Evolutionary conservation across 257 asterid species (phyloP).

Genomic region (Solanum etuberosum): DNA sequence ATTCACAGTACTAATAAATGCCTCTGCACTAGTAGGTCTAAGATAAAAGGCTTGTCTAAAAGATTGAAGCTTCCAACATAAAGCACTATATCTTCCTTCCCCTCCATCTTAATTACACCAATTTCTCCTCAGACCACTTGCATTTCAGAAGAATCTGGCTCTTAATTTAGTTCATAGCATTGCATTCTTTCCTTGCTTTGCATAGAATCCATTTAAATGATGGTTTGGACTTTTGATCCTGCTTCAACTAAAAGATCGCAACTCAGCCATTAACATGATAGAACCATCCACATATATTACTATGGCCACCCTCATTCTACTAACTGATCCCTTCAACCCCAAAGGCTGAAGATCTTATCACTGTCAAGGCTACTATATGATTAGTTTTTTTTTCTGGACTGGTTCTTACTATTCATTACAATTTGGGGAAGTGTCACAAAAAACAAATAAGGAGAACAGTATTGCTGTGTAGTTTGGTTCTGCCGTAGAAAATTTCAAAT

Average conservation of each 20-base stretch:
- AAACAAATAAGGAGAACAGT: neutral
- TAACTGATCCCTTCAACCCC: neutral
- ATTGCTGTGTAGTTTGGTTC: neutral
- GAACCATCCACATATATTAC: neutral
- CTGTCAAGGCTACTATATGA: neutral
- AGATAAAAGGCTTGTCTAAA: neutral
- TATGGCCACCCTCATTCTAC: neutral
- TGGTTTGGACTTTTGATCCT: neutral
- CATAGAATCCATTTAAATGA: neutral
- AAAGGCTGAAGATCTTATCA: neutral
- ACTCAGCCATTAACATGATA: neutral
- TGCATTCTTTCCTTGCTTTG: neutral
- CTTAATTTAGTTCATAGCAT: neutral
- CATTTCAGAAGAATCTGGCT: neutral
- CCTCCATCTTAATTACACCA: neutral
- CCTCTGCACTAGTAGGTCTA: neutral
- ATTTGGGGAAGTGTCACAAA: neutral
- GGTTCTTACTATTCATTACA: neutral
- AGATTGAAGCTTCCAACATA: neutral
- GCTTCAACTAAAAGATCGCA: neutral
- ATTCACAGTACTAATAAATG: neutral
- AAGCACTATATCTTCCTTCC: neutral
- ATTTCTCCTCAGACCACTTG: neutral
- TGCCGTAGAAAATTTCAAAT: neutral
- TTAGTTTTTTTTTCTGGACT: neutral